Base-by-base conservation (phyloP, 1,284 basidiomycete species). In the Bondarzewia mesenterica region DNA sequence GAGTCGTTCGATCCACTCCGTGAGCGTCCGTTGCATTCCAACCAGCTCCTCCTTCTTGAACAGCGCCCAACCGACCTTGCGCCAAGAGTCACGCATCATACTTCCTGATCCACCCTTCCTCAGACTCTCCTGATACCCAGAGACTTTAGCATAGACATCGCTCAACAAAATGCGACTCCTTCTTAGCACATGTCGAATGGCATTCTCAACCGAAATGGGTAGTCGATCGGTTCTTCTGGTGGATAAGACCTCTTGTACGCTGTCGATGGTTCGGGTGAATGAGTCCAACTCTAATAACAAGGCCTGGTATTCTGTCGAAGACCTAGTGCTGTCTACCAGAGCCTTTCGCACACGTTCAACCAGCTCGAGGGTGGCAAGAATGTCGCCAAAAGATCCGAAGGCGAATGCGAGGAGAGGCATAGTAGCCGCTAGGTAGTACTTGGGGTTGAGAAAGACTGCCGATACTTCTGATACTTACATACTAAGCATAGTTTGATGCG, bases 11-110 rank as follows among this genome's bases (percentile, higher is more conserved):
- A 45, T n/a, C 35, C 37, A 32, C 12, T 18, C 44, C 15, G n/a
- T 18, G 4, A 45, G 12, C 27, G 18, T 18, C 29, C 16, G 12
- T 32, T n/a, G 27, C 15, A 36, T 26, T 14, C 37, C 44, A 3
- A 14, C 8, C 21, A 45, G 14, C 20, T 45, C 44, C 21, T 12
- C n/a, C 29, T 37, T 36, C 35, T 32, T 21, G 22, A 45, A 45
- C 16, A 45, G 37, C 1, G n/a, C 44, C 44, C 44, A 45, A 4
- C 44, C 44, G 15, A 45, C n/a, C 44, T 45, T 45, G 20, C 32
- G n/a, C 44, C 44, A 45, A 25, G 44, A 35, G 8, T 45, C 32
- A 12, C 27, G 44, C 29, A 45, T 36, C 44, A 45, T 45, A 21
- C 16, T 36, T 10, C 43, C 27, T 10, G 44, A 36, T 12, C 44